Evolutionary conservation across 352 stramenopile genomes (phyloP).

Genomic region (Phytophthora pluvialis): DNA sequence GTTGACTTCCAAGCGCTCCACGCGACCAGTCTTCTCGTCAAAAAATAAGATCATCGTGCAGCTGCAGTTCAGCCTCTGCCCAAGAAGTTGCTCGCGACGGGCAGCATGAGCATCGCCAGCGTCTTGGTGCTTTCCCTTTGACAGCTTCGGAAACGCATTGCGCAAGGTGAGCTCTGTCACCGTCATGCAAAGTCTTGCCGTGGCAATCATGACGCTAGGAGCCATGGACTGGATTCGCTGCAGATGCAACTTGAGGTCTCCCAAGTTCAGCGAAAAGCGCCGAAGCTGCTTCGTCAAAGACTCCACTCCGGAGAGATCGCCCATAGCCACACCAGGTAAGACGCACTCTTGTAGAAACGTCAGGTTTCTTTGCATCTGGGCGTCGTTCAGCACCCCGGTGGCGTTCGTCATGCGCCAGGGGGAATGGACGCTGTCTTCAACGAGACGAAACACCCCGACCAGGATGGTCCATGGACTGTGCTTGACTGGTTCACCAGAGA

Average conservation of each 20-base stretch:
- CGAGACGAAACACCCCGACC: constrained; percentile 1
- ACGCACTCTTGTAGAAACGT: not conserved
- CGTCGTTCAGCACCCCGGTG: not conserved
- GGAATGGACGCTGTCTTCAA: not conserved
- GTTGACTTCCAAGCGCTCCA: constrained; percentile 4
- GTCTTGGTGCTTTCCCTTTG: not conserved
- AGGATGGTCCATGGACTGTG: constrained; percentile 8
- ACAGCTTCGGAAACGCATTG: constrained; percentile 9
- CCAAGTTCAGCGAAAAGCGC: constrained; percentile 8
- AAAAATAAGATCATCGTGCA: constrained; percentile 7
- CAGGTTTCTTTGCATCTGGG: not conserved
- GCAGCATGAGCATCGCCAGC: not conserved
- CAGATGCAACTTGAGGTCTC: not conserved
- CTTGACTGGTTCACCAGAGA: not conserved
- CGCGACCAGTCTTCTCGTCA: constrained; percentile 9
- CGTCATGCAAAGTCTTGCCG: not conserved
- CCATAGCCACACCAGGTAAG: constrained; percentile 4
- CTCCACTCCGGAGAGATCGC: not conserved
- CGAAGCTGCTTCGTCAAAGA: not conserved
- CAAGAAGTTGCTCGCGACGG: constrained; percentile 2
- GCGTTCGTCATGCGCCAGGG: not conserved
- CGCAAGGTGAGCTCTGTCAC: constrained; percentile 7
- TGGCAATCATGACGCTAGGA: not conserved
- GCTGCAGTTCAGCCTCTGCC: not conserved
- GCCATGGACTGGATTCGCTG: constrained; percentile 4